Evolutionary conservation across 192 early-diverging fungal species (phyloP).

Genomic region (Allomyces javanicus): DNA sequence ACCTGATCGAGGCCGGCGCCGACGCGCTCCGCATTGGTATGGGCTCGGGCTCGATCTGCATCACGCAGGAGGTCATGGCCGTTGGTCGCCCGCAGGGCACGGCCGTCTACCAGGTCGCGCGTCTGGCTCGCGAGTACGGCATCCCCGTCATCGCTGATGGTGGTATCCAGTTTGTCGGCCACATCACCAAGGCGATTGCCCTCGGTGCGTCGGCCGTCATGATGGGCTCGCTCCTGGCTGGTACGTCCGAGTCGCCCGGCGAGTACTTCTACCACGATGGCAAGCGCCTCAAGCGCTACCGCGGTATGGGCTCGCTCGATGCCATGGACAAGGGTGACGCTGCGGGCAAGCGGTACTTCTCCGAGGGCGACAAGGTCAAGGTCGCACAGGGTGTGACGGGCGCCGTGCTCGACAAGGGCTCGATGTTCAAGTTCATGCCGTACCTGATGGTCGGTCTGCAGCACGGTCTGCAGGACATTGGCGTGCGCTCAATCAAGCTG

Average conservation of each 20-base stretch:
- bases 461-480: constrained; percentile 96
- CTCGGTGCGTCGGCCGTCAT: constrained; percentile 93
- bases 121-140: constrained; percentile 82
- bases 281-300: constrained; percentile 92
- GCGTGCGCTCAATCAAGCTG: constrained; percentile 39
- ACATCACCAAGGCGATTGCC: constrained; percentile 87
- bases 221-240: constrained; percentile 95
- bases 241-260: constrained; percentile 86
- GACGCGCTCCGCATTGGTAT: constrained; percentile 91
- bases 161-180: constrained; percentile 89
- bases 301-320: constrained; percentile 96
- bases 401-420: constrained; percentile 93
- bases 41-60: constrained; percentile 95
- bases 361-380: constrained; percentile 91
- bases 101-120: constrained; percentile 85
- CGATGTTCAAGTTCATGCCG: constrained; percentile 75
- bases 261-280: constrained; percentile 98
- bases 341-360: constrained; percentile 75
- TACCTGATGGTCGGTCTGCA: constrained; percentile 88
- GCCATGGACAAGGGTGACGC: constrained; percentile 74
- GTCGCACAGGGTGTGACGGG: constrained; percentile 97
- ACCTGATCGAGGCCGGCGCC: constrained; percentile 78
- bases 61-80: constrained; percentile 98
- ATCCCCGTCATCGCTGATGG: constrained; percentile 94
- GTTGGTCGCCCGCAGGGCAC: constrained; percentile 95